These are phyloP conservation scores for Graphilbum fragrans DNA, from an alignment of 2,329 filamentous ascomycete genomes.

Conservation along the genomic window DNA sequence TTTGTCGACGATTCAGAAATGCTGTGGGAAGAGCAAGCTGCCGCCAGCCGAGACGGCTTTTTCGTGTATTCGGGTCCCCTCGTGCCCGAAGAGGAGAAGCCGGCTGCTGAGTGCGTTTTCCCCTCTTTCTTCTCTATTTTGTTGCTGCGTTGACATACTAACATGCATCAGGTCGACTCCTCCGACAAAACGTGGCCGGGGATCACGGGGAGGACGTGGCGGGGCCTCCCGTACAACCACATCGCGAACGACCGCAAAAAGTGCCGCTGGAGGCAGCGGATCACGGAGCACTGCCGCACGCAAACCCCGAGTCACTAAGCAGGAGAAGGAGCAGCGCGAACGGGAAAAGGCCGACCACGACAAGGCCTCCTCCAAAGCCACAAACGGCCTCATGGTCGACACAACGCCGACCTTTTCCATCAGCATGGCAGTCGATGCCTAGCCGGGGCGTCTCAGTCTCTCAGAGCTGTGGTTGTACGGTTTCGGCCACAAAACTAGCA, in stretches of 20 bases:
- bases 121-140: background rate
- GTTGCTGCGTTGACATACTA: conserved; percentile 16
- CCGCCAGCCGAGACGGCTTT: conserved; percentile 89
- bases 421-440: conserved; percentile 10
- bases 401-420: conserved; percentile 6
- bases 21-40: conserved; percentile 89
- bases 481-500: no score
- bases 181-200: conserved; percentile 55
- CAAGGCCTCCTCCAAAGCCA: conserved; percentile 13
- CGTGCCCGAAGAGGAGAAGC: conserved; percentile 75
- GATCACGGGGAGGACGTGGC: conserved; percentile 28
- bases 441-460: no score
- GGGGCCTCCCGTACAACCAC: conserved; percentile 35
- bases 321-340: conserved; percentile 70
- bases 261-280: conserved; percentile 41
- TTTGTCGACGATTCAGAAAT: conserved; percentile 91
- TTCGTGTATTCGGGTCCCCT: conserved; percentile 95
- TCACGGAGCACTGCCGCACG: conserved; percentile 62
- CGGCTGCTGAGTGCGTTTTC: conserved; percentile 37
- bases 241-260: conserved; percentile 49
- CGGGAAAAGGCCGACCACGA: conserved; percentile 60
- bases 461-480: no score
- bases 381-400: conserved; percentile 1
- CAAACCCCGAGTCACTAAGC: conserved; percentile 79
- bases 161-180: conserved; percentile 51